Conservation (phyloP, 2,329 filamentous ascomycete species). For the Dothidotthia symphoricarpi region DNA sequence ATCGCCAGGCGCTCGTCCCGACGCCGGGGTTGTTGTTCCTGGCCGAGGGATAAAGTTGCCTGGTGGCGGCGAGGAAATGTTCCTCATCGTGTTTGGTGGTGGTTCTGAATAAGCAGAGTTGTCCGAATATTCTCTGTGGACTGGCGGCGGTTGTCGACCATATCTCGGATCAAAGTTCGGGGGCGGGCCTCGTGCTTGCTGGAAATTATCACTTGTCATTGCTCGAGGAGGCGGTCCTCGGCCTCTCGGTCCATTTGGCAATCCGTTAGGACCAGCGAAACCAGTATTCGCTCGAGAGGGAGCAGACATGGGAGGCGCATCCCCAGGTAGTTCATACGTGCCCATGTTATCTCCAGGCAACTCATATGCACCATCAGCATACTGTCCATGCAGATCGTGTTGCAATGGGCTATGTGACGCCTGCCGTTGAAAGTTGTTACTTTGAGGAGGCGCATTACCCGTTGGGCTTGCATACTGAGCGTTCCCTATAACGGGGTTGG, state of each 20-base stretch:
- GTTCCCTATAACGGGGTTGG: slow-evolving; percentile 1
- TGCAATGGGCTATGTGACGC: slow-evolving; percentile 65
- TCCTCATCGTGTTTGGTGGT: slow-evolving; percentile 32
- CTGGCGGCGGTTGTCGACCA: slow-evolving; percentile 28
- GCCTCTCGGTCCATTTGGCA: slow-evolving; percentile 29
- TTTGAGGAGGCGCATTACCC: slow-evolving; percentile 7
- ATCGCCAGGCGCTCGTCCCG: slow-evolving; percentile 28
- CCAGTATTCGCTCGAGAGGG: slow-evolving; percentile 52
- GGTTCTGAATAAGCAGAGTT: slow-evolving; percentile 40
- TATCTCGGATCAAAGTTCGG: slow-evolving; percentile 31
- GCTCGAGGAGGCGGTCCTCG: slow-evolving; percentile 29
- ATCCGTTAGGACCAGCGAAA: slow-evolving; percentile 21
- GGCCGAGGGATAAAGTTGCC: slow-evolving; percentile 30
- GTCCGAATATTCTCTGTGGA: slow-evolving; percentile 36
- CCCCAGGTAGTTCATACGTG: slow-evolving; percentile 70
- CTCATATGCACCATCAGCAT: slow-evolving; percentile 58
- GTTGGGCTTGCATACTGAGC: slow-evolving; percentile 7
- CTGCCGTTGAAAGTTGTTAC: slow-evolving; percentile 31
- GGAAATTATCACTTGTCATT: slow-evolving; percentile 17
- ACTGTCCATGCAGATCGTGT: slow-evolving; percentile 54
- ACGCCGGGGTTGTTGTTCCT: slow-evolving; percentile 33
- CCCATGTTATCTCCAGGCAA: slow-evolving; percentile 64
- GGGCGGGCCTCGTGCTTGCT: slow-evolving; percentile 13
- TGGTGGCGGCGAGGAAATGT: slow-evolving; percentile 26
- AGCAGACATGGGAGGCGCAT: slow-evolving; percentile 51